Base-by-base conservation (phyloP, 768 basidiomycete genomes). In the Phanerochaete carnosa region DNA sequence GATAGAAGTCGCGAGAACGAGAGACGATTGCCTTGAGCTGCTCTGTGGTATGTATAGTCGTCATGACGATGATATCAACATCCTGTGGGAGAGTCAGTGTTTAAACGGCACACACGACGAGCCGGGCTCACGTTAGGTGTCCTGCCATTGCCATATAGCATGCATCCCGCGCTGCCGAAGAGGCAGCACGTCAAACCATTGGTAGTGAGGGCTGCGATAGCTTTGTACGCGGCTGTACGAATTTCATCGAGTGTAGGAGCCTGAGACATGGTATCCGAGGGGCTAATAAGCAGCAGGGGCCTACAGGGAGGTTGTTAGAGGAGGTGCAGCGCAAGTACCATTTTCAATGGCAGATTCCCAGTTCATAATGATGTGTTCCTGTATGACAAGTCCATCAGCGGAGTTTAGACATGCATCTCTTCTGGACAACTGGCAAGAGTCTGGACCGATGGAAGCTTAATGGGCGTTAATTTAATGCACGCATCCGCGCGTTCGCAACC, bases 61-160 rank as follows among this genome's bases (percentile, higher is more conserved):
- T 75, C 43, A 80, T 64, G 13, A 82, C 76, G 26, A 81, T 72
- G 2, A 83, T 68, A 59, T 83, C 81, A 11, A 81, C 70, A 62
- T 83, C 82, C 81, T 82, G 57, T n/a, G 19, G 9, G n/a, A 32
- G 28, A 9, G 11, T 19, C 19, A 47, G 22, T 28, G 22, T 52
- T 16, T 15, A 33, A 25, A n/a, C 4, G 29, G 30, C 29, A 13
- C 13, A 45, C 45, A 53, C 9, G n/a, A 13, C 13, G 35, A n/a
- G 32, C 8, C 7, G 23, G 1, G 55, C 64, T 29, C 30, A 69
- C 69, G 43, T 66, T 66, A 0, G 71, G 70, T 2, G 53, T 60
- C 22, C 71, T 62, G 25, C 51, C 46, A 19, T 59, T 58, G 0
- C 70, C 68, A 49, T 68, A 65, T 9, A 70, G 58, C 22, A 52